Evolutionary conservation across 192 early-diverging fungal species (phyloP).

Genomic region (Entomortierella parvispora): DNA sequence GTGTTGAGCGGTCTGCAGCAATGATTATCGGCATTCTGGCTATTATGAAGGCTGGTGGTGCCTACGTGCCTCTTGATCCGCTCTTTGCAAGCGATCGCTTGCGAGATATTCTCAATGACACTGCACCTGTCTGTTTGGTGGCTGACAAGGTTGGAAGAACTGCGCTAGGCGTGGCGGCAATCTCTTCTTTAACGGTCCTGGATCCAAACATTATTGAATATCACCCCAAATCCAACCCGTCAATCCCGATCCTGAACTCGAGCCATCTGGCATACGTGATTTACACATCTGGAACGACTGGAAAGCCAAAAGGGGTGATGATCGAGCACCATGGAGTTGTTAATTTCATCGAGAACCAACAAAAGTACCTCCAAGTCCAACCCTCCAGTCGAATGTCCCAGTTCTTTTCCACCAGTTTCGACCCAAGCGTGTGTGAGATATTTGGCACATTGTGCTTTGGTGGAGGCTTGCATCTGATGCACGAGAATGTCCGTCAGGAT

Average conservation of each 20-base stretch:
- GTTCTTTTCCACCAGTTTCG: no score
- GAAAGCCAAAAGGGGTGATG: constrained; percentile 40
- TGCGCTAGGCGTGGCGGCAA: neutral
- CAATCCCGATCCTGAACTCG: neutral
- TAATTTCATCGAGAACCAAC: no score
- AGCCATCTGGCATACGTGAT: no score
- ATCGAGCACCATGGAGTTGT: constrained; percentile 7
- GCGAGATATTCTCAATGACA: constrained; percentile 18
- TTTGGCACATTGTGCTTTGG: constrained; percentile 1
- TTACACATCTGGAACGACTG: constrained; percentile 49
- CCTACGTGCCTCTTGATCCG: constrained; percentile 51
- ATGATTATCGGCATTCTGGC: constrained; percentile 31
- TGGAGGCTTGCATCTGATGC: constrained; percentile 4
- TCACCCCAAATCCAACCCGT: neutral
- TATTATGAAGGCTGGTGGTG: constrained; percentile 46
- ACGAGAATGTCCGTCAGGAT: neutral
- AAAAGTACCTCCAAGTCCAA: no score
- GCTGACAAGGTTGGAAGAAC: constrained; percentile 1
- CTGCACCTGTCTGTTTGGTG: no score
- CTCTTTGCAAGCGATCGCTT: constrained; percentile 35
- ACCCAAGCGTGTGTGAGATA: no score
- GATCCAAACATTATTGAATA: neutral
- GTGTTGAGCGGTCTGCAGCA: constrained; percentile 3
- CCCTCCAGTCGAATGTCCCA: no score
- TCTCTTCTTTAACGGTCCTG: no score